Base-by-base conservation (phyloP, 306 rosid genomes). In the Astragalus membranaceus region DNA sequence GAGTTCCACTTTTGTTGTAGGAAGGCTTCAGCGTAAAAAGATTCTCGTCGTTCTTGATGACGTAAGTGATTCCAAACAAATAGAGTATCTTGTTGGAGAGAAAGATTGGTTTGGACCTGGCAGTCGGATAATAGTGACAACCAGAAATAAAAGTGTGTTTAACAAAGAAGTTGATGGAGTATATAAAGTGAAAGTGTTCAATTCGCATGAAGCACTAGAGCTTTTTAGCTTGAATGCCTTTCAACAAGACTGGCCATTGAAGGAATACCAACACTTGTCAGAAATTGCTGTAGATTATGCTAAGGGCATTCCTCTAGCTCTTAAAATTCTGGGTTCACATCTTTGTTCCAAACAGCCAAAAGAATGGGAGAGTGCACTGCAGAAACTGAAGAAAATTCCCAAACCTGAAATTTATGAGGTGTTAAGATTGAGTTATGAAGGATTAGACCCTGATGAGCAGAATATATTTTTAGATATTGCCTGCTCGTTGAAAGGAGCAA, bases 361-460 rank as follows among this genome's bases (percentile, higher is more conserved):
- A 44, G 69, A 44, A 43, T 64, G 69, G 69, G 69, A 44, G 16
- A 43, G 55, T 64, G 69, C 37, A 14, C 13, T 64, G 8, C 37
- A 23, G 7, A 63, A 63, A 7, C 37, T 63, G 39, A 46, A 63
- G 36, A 63, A 63, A 26, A n/a, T 43, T 44, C 69, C 69, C 12
- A 8, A 26, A 3, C 8, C 55, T 11, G 39, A 64, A 64, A 64
- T 29, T 46, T 64, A 43, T 47, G 36, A 44, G 26, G 69, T 64
- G 55, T 7, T 64, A 15, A n/a, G 52, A 26, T 44, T 64, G 17
- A 64, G 69, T 64, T 64, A 23, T 64, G 69, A 64, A 6, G 69
- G 41, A 47, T 48, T 64, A 6, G 70, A 64, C 64, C 64, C 3
- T 8, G 70, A 44, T 7, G 69, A 64, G 39, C 54, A 44, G 39